Evolutionary conservation across 495 filamentous ascomycete species (phyloP).

Genomic region (Melanomma pulvis-pyrius): DNA sequence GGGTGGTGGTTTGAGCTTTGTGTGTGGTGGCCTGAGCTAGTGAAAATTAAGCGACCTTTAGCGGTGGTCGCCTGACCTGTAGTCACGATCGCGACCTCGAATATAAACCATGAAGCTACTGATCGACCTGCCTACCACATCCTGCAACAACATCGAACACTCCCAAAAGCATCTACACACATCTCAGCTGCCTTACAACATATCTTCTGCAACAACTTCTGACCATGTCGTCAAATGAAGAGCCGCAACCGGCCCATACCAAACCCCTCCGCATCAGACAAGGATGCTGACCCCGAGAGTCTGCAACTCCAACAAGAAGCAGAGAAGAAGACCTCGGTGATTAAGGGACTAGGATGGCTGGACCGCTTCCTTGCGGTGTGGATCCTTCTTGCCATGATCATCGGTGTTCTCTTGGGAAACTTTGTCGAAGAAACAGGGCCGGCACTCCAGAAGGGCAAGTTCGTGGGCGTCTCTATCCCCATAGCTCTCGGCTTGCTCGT

Average conservation of each 20-base stretch:
- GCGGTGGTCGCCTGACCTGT: too few relatives aligned
- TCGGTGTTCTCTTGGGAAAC: conserved; percentile 77
- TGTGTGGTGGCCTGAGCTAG: too few relatives aligned
- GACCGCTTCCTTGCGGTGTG: conserved; percentile 77
- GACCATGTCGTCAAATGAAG: not conserved
- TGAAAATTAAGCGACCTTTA: too few relatives aligned
- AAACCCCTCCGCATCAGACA: not conserved
- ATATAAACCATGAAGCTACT: not conserved
- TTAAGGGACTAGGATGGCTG: conserved; percentile 62
- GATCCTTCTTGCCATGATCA: conserved; percentile 81
- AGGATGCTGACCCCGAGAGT: not conserved
- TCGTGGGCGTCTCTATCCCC: conserved; percentile 71
- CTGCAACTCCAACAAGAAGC: not conserved
- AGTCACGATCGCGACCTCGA: not conserved
- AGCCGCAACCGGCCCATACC: not conserved
- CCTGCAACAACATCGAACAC: not conserved
- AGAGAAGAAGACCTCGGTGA: conserved; percentile 38
- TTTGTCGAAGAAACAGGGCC: conserved; percentile 64
- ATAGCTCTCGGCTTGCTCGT: conserved; percentile 84
- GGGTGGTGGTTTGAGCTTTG: too few relatives aligned
- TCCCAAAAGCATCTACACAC: not conserved
- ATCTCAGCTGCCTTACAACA: not conserved
- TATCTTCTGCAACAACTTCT: too few relatives aligned
- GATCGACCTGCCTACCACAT: not conserved
- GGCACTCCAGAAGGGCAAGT: conserved; percentile 67